These are phyloP conservation scores for Epichloe hybrida DNA, from an alignment of 2,329 filamentous ascomycete species.

Conservation along the genomic window DNA sequence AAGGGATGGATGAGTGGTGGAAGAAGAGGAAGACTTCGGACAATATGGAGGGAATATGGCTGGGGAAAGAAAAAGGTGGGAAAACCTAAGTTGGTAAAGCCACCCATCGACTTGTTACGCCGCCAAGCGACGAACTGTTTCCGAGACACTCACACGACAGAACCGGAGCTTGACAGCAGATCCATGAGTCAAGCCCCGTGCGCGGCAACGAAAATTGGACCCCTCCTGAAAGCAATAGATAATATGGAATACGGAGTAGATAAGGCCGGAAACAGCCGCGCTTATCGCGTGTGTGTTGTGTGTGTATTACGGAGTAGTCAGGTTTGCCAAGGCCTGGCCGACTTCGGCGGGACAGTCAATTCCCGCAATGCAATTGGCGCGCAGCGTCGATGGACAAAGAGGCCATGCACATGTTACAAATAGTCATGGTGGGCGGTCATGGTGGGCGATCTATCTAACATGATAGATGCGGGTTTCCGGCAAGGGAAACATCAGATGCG, in stretches of 20 bases:
- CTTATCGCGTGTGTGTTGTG: background rate
- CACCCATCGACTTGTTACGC: background rate
- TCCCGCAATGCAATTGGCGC: slow-evolving; percentile 6
- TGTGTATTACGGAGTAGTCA: background rate
- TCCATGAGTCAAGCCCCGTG: slow-evolving; percentile 8
- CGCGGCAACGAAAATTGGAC: slow-evolving; percentile 4
- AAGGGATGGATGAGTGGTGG: slow-evolving; percentile 1
- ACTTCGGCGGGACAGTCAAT: slow-evolving; percentile 9
- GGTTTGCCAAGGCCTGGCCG: slow-evolving; percentile 5
- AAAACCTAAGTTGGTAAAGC: background rate
- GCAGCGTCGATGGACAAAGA: slow-evolving; percentile 2
- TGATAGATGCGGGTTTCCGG: background rate
- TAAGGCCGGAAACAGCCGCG: background rate
- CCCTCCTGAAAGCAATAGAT: background rate
- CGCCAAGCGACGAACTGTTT: background rate
- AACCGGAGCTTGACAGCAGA: background rate
- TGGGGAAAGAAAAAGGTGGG: background rate
- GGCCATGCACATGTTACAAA: no score
- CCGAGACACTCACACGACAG: background rate
- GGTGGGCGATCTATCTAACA: no score
- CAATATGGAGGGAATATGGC: background rate
- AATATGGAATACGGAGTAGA: background rate
- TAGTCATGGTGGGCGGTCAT: no score
- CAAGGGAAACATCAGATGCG: background rate
- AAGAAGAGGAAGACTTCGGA: background rate